These are phyloP conservation scores for Globisporangium abappressorium DNA, from an alignment of 352 stramenopile genomes.

Conservation along the genomic window DNA sequence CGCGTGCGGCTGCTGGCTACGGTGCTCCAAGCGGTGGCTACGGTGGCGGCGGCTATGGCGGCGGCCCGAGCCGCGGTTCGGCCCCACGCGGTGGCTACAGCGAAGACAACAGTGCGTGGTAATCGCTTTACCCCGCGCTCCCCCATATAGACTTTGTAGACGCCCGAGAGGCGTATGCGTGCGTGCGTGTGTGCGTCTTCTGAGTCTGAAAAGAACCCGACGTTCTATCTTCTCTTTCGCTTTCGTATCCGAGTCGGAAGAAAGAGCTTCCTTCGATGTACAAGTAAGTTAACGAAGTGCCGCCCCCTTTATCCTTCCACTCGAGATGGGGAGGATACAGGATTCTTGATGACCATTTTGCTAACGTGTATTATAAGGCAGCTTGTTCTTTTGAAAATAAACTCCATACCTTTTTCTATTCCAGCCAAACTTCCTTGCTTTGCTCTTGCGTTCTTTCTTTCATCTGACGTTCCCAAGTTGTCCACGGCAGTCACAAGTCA, in stretches of 20 bases:
- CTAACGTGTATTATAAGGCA: constrained; percentile 74
- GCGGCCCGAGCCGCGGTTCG: constrained; percentile 33
- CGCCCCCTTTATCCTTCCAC: constrained; percentile 41
- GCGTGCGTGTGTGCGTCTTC: constrained; percentile 21
- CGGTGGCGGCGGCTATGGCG: constrained; percentile 22
- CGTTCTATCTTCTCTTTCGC: constrained; percentile 21
- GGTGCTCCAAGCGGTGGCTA: constrained; percentile 32
- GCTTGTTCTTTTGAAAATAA: constrained; percentile 68
- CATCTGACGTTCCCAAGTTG: background rate
- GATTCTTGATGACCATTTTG: constrained; percentile 60
- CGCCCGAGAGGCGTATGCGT: constrained; percentile 17
- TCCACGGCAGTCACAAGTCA: background rate
- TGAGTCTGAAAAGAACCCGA: constrained; percentile 26
- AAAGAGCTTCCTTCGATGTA: constrained; percentile 77
- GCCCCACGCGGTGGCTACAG: constrained; percentile 41
- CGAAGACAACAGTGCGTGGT: constrained; percentile 89
- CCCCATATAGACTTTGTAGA: constrained; percentile 32
- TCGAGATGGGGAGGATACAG: constrained; percentile 35
- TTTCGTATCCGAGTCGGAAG: constrained; percentile 61
- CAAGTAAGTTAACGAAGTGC: constrained; percentile 60
- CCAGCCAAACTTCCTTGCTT: background rate
- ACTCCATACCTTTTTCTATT: constrained; percentile 21
- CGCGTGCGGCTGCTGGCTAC: constrained; percentile 16
- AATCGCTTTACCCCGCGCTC: constrained; percentile 29
- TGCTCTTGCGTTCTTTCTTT: background rate